Base-by-base conservation (phyloP, 1,284 basidiomycete species). In the Cerioporus squamosus region DNA sequence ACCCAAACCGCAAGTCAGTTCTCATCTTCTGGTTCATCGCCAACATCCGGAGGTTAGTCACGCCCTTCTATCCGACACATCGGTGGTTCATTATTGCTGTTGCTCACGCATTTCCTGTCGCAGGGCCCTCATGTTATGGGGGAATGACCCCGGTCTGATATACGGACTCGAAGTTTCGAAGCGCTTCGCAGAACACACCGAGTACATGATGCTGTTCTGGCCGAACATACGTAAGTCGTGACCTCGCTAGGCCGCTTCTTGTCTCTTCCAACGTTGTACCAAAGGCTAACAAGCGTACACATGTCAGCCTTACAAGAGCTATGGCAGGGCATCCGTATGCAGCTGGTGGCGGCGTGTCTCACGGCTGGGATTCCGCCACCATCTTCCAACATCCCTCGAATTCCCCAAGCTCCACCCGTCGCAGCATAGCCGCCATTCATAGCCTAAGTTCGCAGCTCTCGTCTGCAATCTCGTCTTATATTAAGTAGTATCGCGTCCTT, bases 11-110 rank as follows among this genome's bases (percentile, higher is more conserved):
- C 77, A 81, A 9, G 77, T 88, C 88, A 9, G 87, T 87, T 71
- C 89, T 86, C 68, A 77, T 85, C 24, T 88, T 87, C 70, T 91
- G 88, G 88, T 87, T 89, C 70, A 80, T 89, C 49, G 79, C 76
- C 59, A 79, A 86, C 85, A 86, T 66, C 52, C 73, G 49, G 38
- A 64, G 54, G 62, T 64, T 43, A 43, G 55, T 44, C 17, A 44
- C 23, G 22, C 43, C 10, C 51, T 2, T 44, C 0, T n/a, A 6
- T 18, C 10, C 29, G 10, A 10, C 29, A 10, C 29, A 29, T 29
- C n/a, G n/a, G n/a, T n/a, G n/a, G n/a, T n/a, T n/a, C n/a, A 10
- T 29, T 29, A 12, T 3, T 17, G 7, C 18, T 47, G 29, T 14
- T 17, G 33, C 33, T 60, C 59, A 51, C 67, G 88, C 29, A 29